Evolutionary conservation across 2,329 filamentous ascomycete species (phyloP), one percentile per base, ranked within the genome.

Genomic region (Paraconiothyrium sp.): DNA sequence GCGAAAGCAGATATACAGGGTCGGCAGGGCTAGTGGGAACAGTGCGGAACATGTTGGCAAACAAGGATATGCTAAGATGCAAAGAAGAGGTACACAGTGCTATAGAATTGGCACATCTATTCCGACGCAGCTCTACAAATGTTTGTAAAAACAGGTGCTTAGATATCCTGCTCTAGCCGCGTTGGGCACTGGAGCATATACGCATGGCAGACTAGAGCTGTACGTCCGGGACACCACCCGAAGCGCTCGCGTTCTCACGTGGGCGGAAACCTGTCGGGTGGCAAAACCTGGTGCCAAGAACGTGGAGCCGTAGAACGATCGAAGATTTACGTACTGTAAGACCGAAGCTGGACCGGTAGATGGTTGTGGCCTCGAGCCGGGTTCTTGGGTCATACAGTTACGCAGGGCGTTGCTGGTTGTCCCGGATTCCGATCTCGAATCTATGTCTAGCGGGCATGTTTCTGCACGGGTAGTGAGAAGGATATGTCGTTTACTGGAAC

Each of bases 1-100:
- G 67, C 57, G 77, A 78, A n/a, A 80, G 67, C 13, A 64, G 60
- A 56, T 68, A 78, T 66, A 79, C 78, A 11, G 71, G 69, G 54
- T 80, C 78, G 13, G 62, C 60, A 13, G 72, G 69, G 46, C 73
- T 76, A 30, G 64, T 57, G 1, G 64, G 62, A 8, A 77, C 62
- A 27, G 69, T 65, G 50, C 32, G 41, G 20, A 59, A 59, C 49
- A 59, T 51, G 35, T 10, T 51, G 10, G 47, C 14, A 6, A 9
- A n/a, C n/a, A 16, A 6, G 3, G 4, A 39, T 20, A 54, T 41
- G 24, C 47, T 34, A 30, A 13, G 22, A 35, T 4, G 6, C 1
- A n/a, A 6, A 20, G 13, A 50, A n/a, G 30, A 16, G 16, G 16
- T 8, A 44, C 16, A 20, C 9, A 46, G 13, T 8, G 20, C 22